Conservation (phyloP, 305 asterid genomes). For the Rubia tinctorum region DNA sequence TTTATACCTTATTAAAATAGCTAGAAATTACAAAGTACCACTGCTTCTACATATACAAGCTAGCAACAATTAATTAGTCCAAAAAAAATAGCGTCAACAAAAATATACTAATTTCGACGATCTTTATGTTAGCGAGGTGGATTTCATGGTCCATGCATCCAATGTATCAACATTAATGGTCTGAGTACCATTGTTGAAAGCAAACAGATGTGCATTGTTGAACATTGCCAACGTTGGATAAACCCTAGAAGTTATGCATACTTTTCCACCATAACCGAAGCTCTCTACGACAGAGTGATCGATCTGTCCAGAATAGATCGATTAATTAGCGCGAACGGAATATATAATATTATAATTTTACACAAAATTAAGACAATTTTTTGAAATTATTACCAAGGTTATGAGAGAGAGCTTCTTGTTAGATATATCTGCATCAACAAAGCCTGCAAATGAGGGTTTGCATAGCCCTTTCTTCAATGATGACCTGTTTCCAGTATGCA, state of each 20-base stretch:
- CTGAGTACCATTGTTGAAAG: constrained; percentile 44
- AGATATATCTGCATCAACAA: constrained; percentile 32
- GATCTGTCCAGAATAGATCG: constrained; percentile 24
- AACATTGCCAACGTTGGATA: constrained; percentile 32
- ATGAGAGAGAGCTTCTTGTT: constrained; percentile 37
- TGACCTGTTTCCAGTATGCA: constrained; percentile 24
- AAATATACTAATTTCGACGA: neutral
- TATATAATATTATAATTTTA: neutral
- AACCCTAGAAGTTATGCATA: constrained; percentile 39
- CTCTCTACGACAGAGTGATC: constrained; percentile 48
- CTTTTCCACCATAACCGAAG: constrained; percentile 37
- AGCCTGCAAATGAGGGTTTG: constrained; percentile 40
- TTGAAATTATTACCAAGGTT: constrained; percentile 26
- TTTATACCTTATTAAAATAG: no score
- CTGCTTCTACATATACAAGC: neutral
- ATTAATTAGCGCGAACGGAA: neutral
- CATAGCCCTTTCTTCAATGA: constrained; percentile 17
- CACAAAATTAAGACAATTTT: neutral
- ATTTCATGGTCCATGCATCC: constrained; percentile 42
- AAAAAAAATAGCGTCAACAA: no score
- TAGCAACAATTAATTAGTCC: neutral
- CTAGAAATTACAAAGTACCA: no score
- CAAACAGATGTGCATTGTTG: constrained; percentile 30
- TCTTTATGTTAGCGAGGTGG: constrained; percentile 12
- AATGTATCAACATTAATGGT: constrained; percentile 23